Conservation (phyloP, 192 early-diverging fungal genomes). For the Rhizophagus sp. region DNA sequence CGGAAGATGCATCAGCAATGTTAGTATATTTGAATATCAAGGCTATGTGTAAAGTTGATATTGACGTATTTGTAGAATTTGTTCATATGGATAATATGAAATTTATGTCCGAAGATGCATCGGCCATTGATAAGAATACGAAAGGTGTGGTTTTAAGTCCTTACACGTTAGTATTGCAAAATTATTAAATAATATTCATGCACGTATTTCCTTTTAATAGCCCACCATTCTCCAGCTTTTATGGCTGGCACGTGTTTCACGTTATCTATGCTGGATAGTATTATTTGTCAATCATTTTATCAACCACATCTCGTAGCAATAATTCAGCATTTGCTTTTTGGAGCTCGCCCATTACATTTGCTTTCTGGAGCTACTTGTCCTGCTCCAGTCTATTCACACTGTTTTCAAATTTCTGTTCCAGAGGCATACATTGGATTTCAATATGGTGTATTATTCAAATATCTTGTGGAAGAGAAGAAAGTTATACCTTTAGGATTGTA, state of each 20-base stretch:
- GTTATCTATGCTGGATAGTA: conserved; percentile 30
- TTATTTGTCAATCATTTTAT: conserved; percentile 33
- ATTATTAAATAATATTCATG: not conserved
- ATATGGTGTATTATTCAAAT: conserved; percentile 18
- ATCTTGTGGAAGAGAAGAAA: conserved; percentile 16
- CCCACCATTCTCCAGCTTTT: conserved; percentile 31
- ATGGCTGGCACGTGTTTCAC: conserved; percentile 32
- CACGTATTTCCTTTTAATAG: conserved; percentile 3
- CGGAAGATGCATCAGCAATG: conserved; percentile 32
- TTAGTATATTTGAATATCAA: conserved; percentile 33
- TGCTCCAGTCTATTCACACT: conserved; percentile 24
- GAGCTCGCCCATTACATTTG: conserved; percentile 26
- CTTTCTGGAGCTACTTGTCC: conserved; percentile 21
- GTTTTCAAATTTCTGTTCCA: conserved; percentile 24
- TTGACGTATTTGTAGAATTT: conserved; percentile 32
- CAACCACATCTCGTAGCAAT: conserved; percentile 28
- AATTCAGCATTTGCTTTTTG: conserved; percentile 29
- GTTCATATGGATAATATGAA: conserved; percentile 33
- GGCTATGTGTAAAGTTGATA: conserved; percentile 22
- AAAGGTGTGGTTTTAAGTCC: conserved; percentile 4
- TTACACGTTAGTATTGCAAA: not conserved
- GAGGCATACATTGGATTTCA: conserved; percentile 5
- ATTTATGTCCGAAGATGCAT: conserved; percentile 32
- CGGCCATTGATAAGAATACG: conserved; percentile 25
- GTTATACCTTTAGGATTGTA: conserved; percentile 27